A percentile compares a stretch with the other conserved stretches of the same genome.
Evolutionary conservation across 495 filamentous ascomycete species (phyloP).

Genomic region (Chaetomium fimeti): DNA sequence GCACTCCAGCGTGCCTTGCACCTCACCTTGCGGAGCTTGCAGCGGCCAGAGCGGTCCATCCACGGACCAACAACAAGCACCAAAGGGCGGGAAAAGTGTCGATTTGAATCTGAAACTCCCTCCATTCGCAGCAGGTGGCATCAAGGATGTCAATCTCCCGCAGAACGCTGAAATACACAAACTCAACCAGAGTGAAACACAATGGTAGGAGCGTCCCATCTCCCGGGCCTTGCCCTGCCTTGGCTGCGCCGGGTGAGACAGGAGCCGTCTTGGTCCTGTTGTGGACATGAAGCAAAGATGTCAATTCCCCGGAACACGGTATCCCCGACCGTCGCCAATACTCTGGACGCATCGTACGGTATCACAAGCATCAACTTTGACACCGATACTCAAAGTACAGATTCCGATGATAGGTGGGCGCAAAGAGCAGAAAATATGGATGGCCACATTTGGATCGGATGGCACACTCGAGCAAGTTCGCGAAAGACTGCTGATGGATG

Average conservation of each 20-base stretch:
- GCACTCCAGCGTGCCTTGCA: constrained; percentile 3
- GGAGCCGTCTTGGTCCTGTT: constrained; percentile 11
- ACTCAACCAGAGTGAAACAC: not conserved
- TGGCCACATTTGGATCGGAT: too few species aligned
- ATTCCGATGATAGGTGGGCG: not conserved
- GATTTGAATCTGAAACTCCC: not conserved
- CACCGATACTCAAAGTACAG: not conserved
- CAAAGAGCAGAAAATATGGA: not conserved
- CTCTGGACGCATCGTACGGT: not conserved
- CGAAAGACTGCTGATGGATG: not conserved
- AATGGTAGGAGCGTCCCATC: not conserved
- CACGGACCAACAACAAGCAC: not conserved
- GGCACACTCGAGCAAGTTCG: not conserved
- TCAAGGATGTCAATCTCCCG: too few species aligned
- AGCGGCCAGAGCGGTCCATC: constrained; percentile 15
- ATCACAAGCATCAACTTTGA: not conserved
- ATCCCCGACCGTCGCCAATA: not conserved
- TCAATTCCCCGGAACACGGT: constrained; percentile 2
- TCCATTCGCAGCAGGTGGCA: not conserved
- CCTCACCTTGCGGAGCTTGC: constrained; percentile 6
- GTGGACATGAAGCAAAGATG: not conserved
- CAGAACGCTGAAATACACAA: too few species aligned
- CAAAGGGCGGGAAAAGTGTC: not conserved
- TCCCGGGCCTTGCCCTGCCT: not conserved
- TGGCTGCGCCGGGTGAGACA: constrained; percentile 16